phyloP scores from a whole-genome alignment of 192 early-diverging fungal species.

The Coemansia sp. region DNA sequence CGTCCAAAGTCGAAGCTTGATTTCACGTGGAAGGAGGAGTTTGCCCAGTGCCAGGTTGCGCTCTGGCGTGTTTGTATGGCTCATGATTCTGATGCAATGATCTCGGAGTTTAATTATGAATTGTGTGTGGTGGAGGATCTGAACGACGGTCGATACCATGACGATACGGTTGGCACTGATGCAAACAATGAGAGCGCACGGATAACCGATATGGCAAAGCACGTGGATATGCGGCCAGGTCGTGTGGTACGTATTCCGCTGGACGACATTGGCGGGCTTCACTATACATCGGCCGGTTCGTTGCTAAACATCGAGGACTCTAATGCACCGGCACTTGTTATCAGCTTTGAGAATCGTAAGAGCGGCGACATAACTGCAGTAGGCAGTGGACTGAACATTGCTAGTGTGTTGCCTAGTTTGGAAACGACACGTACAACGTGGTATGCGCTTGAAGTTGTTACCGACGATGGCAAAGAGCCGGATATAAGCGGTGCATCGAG shows the following conservation, averaged over 20 bases:
- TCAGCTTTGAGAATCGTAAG: constrained; percentile 55
- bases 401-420: background rate
- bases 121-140: constrained; percentile 64
- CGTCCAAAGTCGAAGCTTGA: constrained; percentile 59
- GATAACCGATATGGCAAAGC: constrained; percentile 12
- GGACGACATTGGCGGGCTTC: constrained; percentile 57
- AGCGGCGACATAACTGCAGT: background rate
- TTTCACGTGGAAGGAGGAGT: constrained; percentile 85
- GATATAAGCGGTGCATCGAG: background rate
- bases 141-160: constrained; percentile 78
- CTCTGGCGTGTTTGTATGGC: constrained; percentile 27
- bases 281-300: constrained; percentile 71
- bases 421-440: constrained; percentile 12
- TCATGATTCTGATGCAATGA: background rate
- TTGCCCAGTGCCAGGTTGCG: constrained; percentile 54
- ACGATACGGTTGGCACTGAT: constrained; percentile 14
- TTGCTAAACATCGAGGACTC: constrained; percentile 77
- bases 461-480: constrained; percentile 8
- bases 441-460: constrained; percentile 28
- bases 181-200: constrained; percentile 10
- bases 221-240: constrained; percentile 10
- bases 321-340: constrained; percentile 65
- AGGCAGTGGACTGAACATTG: background rate
- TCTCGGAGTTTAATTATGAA: constrained; percentile 51
- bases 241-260: constrained; percentile 47